Evolutionary conservation across 768 basidiomycete species (phyloP).

Genomic region (Xanthoconium stramineum): DNA sequence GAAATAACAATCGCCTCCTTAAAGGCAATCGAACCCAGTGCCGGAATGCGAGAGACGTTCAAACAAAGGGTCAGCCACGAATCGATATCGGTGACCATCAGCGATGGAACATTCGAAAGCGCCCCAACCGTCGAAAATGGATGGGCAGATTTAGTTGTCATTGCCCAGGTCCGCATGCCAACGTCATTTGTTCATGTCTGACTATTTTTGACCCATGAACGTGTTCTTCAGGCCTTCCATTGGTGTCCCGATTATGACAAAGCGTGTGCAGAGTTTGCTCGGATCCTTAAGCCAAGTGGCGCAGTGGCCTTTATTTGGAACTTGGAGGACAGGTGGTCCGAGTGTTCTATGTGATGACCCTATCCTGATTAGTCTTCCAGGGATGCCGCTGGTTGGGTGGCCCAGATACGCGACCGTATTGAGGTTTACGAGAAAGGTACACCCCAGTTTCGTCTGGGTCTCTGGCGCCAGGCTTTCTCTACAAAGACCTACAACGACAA

Average conservation of each 20-base stretch:
- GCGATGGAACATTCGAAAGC: constrained; percentile 69
- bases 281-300: constrained; percentile 77
- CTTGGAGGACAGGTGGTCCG: constrained; percentile 68
- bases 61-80: constrained; percentile 49
- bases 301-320: constrained; percentile 83
- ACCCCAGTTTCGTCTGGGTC: constrained; percentile 76
- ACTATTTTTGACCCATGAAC: constrained; percentile 4
- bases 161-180: constrained; percentile 59
- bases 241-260: constrained; percentile 82
- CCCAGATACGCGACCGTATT: constrained; percentile 62
- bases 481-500: constrained; percentile 53
- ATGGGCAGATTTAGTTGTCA: constrained; percentile 76
- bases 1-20: constrained; percentile 48
- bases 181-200: not conserved
- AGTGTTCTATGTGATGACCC: not conserved
- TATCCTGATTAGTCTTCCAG: constrained; percentile 30
- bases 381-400: constrained; percentile 69
- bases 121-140: constrained; percentile 53
- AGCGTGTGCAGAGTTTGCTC: constrained; percentile 72
- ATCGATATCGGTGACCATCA: constrained; percentile 51
- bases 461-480: constrained; percentile 72
- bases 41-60: constrained; percentile 82
- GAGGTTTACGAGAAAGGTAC: constrained; percentile 68
- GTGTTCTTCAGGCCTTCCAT: constrained; percentile 71
- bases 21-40: constrained; percentile 77